Conservation (phyloP, 2,329 filamentous ascomycete genomes). For the Blastomyces gilchristii region DNA sequence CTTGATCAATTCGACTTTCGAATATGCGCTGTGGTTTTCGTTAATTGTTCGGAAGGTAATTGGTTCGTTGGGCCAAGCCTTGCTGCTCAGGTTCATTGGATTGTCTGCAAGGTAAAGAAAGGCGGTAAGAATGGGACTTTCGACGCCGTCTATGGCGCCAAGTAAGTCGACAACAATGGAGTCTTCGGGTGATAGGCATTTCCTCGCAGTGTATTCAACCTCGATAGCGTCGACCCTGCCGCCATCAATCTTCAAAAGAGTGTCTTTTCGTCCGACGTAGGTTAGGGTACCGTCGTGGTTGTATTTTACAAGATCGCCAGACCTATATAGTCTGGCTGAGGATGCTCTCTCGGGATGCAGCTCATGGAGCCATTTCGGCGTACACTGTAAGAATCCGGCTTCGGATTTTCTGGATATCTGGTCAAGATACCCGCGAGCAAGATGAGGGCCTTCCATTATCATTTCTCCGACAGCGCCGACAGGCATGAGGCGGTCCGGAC, state of each 20-base stretch:
- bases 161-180: constrained; percentile 4
- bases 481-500: constrained; percentile 26
- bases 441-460: constrained; percentile 28
- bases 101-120: constrained; percentile 5
- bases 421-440: constrained; percentile 34
- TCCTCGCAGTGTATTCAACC: constrained; percentile 52
- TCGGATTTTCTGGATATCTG: constrained; percentile 27
- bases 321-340: constrained; percentile 66
- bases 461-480: constrained; percentile 31
- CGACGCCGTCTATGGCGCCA: background rate
- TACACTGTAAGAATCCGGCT: constrained; percentile 35
- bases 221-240: constrained; percentile 78
- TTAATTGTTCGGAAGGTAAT: constrained; percentile 2
- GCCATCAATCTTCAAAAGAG: constrained; percentile 75
- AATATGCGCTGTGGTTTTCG: constrained; percentile 1
- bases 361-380: constrained; percentile 47
- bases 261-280: constrained; percentile 66
- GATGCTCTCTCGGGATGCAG: constrained; percentile 36
- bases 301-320: constrained; percentile 70
- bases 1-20: constrained; percentile 3
- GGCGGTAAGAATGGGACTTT: constrained; percentile 1
- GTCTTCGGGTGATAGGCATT: constrained; percentile 3
- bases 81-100: constrained; percentile 4
- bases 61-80: constrained; percentile 3
- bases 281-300: constrained; percentile 58